These are phyloP conservation scores for Corylus heterophylla DNA, from an alignment of 306 rosid species.

Conservation along the genomic window DNA sequence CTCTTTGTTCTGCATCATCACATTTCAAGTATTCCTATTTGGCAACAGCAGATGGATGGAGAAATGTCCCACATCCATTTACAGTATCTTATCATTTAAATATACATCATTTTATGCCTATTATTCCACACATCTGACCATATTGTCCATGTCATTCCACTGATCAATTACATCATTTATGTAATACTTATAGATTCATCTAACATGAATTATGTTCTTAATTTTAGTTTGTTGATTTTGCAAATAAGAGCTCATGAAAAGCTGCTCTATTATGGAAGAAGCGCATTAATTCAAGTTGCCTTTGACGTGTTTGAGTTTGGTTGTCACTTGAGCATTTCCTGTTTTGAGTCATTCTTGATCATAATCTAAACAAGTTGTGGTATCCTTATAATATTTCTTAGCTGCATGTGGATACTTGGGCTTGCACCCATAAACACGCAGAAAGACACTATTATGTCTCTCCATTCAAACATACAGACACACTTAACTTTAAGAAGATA, in stretches of 20 bases:
- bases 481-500: not conserved
- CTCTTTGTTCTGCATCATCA: no score
- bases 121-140: not conserved
- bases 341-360: not conserved
- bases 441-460: not conserved
- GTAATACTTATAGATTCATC: not conserved
- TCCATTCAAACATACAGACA: not conserved
- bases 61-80: not conserved
- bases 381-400: not conserved
- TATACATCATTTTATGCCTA: not conserved
- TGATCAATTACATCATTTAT: not conserved
- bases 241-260: not conserved
- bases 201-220: not conserved
- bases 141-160: not conserved
- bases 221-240: not conserved
- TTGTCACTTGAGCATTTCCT: not conserved
- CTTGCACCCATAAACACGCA: not conserved
- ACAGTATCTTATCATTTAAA: not conserved
- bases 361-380: not conserved
- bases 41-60: not conserved
- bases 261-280: not conserved
- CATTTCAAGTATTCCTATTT: not conserved
- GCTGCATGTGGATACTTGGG: not conserved
- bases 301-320: not conserved
- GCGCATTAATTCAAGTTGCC: not conserved